A percentile compares a stretch with the other conserved stretches of the same genome.
Conservation (phyloP, 192 early-diverging fungal genomes). For the Phycomyces blakesleeanus region DNA sequence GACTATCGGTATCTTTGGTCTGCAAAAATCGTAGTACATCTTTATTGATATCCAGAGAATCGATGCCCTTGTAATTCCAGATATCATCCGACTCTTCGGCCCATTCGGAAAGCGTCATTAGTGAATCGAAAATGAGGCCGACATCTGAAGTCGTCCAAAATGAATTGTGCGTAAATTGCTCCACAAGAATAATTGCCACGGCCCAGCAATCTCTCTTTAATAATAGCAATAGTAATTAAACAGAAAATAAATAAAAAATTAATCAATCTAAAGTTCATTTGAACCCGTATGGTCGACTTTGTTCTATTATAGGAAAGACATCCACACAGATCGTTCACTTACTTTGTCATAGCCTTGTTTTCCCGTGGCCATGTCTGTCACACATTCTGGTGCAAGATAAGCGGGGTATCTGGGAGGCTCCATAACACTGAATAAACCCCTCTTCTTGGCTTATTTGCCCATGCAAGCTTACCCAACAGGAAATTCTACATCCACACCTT, state of each 20-base stretch:
- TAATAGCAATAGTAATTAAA: too few species aligned
- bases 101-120: conserved; percentile 36
- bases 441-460: not conserved
- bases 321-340: not conserved
- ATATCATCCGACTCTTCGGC: conserved; percentile 17
- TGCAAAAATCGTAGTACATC: conserved; percentile 42
- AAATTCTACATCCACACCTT: conserved; percentile 54
- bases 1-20: not conserved
- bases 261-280: too few species aligned
- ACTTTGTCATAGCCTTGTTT: conserved; percentile 8
- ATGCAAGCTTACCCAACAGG: conserved; percentile 44
- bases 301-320: too few species aligned
- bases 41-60: conserved; percentile 40
- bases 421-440: not conserved
- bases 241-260: too few species aligned
- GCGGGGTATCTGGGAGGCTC: conserved; percentile 26
- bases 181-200: conserved; percentile 49
- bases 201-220: conserved; percentile 53
- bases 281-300: not conserved
- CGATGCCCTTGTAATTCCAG: conserved; percentile 34
- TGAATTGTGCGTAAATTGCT: conserved; percentile 43
- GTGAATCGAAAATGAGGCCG: conserved; percentile 43
- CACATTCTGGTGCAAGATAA: conserved; percentile 40
- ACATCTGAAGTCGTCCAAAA: conserved; percentile 55
- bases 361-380: conserved; percentile 1